These are phyloP conservation scores for Lachnellula suecica DNA, from an alignment of 2,329 filamentous ascomycete species.

Conservation along the genomic window DNA sequence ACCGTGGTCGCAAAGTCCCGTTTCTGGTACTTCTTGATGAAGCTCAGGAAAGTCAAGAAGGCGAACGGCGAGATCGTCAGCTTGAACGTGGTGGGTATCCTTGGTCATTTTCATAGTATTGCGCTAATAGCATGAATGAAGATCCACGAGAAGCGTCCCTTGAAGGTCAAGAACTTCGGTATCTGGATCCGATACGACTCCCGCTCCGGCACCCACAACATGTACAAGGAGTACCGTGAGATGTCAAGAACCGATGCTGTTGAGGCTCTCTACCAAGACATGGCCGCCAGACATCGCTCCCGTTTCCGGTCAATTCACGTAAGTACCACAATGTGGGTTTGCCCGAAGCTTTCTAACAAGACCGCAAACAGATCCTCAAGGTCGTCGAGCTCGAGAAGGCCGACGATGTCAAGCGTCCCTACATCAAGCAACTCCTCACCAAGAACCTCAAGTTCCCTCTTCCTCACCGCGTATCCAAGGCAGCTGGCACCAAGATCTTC, in stretches of 20 bases:
- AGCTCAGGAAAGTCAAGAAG: conserved; percentile 99
- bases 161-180: conserved; percentile 99
- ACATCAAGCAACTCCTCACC: conserved; percentile 97
- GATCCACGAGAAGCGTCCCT: conserved; percentile 98
- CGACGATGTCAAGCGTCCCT: conserved; percentile 94
- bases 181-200: conserved; percentile 99
- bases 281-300: conserved; percentile 97
- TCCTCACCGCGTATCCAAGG: conserved; percentile 89
- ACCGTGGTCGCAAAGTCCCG: conserved; percentile 98
- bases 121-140: conserved; percentile 37
- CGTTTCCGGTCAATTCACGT: conserved; percentile 99
- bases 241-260: conserved; percentile 95
- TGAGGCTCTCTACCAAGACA: conserved; percentile 97
- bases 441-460: conserved; percentile 98
- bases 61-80: conserved; percentile 98
- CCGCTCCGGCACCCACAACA: conserved; percentile 99
- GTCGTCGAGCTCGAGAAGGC: conserved; percentile 96
- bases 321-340: conserved; percentile 44
- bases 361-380: conserved; percentile 77
- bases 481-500: conserved; percentile 86
- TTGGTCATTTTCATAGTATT: conserved; percentile 1
- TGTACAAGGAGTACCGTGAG: conserved; percentile 99
- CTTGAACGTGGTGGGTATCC: conserved; percentile 81
- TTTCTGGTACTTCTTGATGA: conserved; percentile 99
- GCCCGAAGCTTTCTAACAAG: conserved; percentile 7